Percentiles rank a stretch among this genome's conserved stretches.
Evolutionary conservation across 805 yeast species (phyloP).

Genomic region (Teunomyces barrocoloradensis): DNA sequence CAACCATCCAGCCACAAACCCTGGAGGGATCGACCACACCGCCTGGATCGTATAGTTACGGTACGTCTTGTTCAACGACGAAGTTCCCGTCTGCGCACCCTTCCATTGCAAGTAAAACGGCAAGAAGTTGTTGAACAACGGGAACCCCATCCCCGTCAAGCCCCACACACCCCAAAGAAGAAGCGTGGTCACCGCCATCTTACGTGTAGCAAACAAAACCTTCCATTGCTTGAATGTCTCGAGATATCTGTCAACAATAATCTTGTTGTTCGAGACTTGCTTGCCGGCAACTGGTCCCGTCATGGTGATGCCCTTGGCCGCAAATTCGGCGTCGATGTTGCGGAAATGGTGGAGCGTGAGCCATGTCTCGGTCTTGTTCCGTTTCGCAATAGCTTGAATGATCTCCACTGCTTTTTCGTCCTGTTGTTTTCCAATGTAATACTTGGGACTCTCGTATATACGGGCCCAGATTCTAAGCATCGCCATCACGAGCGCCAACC

Average conservation of each 20-base stretch:
- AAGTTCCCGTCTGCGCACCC: conserved; percentile 3
- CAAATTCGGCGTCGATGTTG: conserved; percentile 1
- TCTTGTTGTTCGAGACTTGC: not conserved
- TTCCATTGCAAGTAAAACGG: conserved; percentile 5
- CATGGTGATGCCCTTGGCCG: conserved; percentile 1
- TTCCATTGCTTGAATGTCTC: conserved; percentile 3
- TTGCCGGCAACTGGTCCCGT: not conserved
- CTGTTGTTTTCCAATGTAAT: not conserved
- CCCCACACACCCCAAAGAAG: conserved; percentile 4
- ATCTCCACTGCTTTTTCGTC: not conserved
- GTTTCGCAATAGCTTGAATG: conserved; percentile 1
- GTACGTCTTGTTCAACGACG: not conserved
- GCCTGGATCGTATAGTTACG: conserved; percentile 4
- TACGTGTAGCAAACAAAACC: conserved; percentile 1
- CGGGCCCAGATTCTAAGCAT: not conserved
- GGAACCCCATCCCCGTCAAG: conserved; percentile 2
- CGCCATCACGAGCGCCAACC: not conserved
- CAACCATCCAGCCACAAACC: conserved; percentile 3
- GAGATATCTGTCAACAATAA: not conserved
- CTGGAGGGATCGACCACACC: conserved; percentile 4
- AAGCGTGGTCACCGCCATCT: conserved; percentile 2
- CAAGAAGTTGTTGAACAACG: conserved; percentile 4
- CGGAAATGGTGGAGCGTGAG: not conserved
- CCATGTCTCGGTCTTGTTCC: conserved; percentile 1
- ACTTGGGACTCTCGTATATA: conserved; percentile 4